These are phyloP conservation scores for Cladosporium phlei DNA, from an alignment of 2,329 filamentous ascomycete species.

Conservation along the genomic window DNA sequence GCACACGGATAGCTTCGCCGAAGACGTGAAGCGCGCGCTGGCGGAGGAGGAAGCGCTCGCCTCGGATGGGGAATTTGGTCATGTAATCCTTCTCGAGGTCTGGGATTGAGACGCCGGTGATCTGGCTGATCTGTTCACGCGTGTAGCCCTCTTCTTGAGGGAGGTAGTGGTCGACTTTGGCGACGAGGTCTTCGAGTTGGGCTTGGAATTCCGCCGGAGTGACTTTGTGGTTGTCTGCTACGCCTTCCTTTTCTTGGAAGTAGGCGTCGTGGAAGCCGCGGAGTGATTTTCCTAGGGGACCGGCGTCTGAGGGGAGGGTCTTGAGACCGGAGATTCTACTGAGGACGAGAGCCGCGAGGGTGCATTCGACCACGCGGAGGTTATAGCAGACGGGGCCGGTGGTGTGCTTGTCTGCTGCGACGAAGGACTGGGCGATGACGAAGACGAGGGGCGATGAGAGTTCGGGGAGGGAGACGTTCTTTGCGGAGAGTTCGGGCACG, in stretches of 20 bases:
- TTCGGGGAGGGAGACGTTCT: slow-evolving; percentile 74
- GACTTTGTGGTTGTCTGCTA: slow-evolving; percentile 45
- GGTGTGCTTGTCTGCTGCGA: slow-evolving; percentile 89
- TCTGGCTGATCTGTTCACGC: slow-evolving; percentile 71
- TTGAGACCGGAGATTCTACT: slow-evolving; percentile 57
- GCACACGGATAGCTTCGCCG: slow-evolving; percentile 78
- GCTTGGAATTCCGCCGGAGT: slow-evolving; percentile 43
- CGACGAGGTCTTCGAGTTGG: slow-evolving; percentile 70
- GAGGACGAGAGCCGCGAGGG: slow-evolving; percentile 69
- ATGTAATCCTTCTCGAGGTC: slow-evolving; percentile 76
- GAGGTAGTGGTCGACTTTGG: slow-evolving; percentile 66
- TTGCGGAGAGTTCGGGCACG: slow-evolving; percentile 68
- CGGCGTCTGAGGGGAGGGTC: slow-evolving; percentile 68
- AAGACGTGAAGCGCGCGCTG: slow-evolving; percentile 90
- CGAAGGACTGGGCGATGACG: slow-evolving; percentile 89
- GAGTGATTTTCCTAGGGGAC: slow-evolving; percentile 76
- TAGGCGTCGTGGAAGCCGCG: slow-evolving; percentile 82
- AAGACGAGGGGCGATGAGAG: slow-evolving; percentile 82
- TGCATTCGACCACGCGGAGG: slow-evolving; percentile 91
- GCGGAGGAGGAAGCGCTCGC: slow-evolving; percentile 79
- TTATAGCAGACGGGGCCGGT: slow-evolving; percentile 95
- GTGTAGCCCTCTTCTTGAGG: slow-evolving; percentile 80
- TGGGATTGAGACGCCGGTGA: slow-evolving; percentile 63
- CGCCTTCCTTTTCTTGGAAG: slow-evolving; percentile 54
- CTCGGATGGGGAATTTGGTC: slow-evolving; percentile 82